phyloP scores from a whole-genome alignment of 169 alveolate species.

The Babesia sp. region DNA sequence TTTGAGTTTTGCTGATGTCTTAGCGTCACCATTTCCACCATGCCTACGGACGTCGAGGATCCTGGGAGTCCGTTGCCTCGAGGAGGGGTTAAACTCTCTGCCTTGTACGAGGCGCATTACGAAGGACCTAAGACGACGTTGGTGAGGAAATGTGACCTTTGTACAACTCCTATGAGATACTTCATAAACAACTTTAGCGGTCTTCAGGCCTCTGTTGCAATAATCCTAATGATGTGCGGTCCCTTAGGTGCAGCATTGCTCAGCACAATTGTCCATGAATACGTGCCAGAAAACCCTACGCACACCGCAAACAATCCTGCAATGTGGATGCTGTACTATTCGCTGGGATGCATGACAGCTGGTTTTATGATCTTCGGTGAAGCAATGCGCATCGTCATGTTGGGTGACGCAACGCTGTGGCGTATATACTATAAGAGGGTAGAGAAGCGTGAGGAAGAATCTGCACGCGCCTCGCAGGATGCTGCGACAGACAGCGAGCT shows the following conservation, averaged over 20 bases:
- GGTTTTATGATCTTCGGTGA: conserved; percentile 3
- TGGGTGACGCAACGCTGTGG: background rate
- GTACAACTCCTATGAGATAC: conserved; percentile 9
- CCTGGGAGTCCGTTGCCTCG: no score
- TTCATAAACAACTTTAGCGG: conserved; percentile 10
- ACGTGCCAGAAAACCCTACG: background rate
- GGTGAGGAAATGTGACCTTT: background rate
- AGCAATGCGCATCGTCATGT: background rate
- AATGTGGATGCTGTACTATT: background rate
- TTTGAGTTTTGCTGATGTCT: no score
- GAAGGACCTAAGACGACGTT: background rate
- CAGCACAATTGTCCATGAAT: background rate
- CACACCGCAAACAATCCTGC: background rate
- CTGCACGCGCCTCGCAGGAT: background rate
- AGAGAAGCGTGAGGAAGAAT: background rate
- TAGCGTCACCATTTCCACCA: no score
- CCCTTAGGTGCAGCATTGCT: conserved; percentile 2
- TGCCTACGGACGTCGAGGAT: no score
- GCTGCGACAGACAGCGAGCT: background rate
- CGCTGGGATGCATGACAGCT: background rate
- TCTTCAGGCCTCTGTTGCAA: background rate
- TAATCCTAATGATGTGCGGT: background rate
- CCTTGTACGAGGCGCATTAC: background rate
- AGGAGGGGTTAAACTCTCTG: background rate
- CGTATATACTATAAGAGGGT: background rate